These are phyloP conservation scores for Trichoderma simmonsii DNA, from an alignment of 2,329 filamentous ascomycete genomes.

Conservation along the genomic window DNA sequence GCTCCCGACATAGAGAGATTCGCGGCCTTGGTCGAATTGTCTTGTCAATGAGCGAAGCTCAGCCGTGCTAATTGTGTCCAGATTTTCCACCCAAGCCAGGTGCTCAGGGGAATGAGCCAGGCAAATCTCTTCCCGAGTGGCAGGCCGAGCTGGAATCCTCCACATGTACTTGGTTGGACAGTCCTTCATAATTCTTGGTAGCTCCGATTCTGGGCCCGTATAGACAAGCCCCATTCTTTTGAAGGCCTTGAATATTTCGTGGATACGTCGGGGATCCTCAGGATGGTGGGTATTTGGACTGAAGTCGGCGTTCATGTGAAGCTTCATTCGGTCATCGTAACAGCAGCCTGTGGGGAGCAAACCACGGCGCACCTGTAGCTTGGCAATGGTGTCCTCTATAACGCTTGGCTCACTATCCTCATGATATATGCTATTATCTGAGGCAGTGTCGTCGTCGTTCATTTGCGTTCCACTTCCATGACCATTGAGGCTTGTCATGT, in stretches of 20 bases:
- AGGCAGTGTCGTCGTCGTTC: conserved; percentile 32
- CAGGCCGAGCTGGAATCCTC: conserved; percentile 75
- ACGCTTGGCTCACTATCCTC: conserved; percentile 36
- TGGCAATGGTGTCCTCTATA: conserved; percentile 37
- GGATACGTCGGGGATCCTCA: conserved; percentile 89
- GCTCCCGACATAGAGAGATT: conserved; percentile 79
- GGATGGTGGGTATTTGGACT: conserved; percentile 77
- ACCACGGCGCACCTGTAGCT: conserved; percentile 43
- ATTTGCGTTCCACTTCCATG: conserved; percentile 15
- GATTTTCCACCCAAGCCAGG: conserved; percentile 69
- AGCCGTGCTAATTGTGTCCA: conserved; percentile 53
- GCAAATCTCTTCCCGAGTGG: conserved; percentile 75
- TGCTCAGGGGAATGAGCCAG: conserved; percentile 76
- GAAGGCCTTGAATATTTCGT: conserved; percentile 88
- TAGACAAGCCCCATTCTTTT: conserved; percentile 77
- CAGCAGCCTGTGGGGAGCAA: conserved; percentile 71
- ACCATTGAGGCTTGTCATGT: conserved; percentile 27
- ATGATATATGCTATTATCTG: conserved; percentile 35
- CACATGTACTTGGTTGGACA: conserved; percentile 63
- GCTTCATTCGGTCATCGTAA: conserved; percentile 94
- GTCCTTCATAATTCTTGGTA: conserved; percentile 49
- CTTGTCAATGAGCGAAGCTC: conserved; percentile 67
- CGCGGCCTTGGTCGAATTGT: conserved; percentile 59
- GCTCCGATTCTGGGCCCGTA: conserved; percentile 53
- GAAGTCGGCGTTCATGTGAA: conserved; percentile 83